Base-by-base conservation (phyloP, 2,329 filamentous ascomycete genomes). In the Alternaria dauci region DNA sequence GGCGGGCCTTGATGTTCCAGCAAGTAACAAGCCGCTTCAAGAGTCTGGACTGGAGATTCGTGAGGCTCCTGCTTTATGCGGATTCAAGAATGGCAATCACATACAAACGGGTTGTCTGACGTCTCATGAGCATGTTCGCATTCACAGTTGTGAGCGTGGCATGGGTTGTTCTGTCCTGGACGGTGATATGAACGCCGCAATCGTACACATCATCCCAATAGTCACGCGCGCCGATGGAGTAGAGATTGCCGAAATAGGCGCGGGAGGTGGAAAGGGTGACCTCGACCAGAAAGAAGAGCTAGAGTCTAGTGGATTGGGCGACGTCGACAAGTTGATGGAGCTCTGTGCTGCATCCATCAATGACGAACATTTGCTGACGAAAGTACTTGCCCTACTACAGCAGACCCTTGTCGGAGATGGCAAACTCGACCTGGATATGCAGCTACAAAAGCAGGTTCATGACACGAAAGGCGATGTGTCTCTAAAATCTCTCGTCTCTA, bases 111-210 rank as follows among this genome's bases (percentile, higher is more conserved):
- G 93, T 3, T 95, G 90, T 71, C 80, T 97, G 26, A 96, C 91
- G 0, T 80, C 81, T 0, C 82, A 89, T 25, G 76, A 85, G 25
- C 80, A 81, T 20, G 88, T 87, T 0, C 87, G 90, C 2, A 82
- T 98, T 7, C 94, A 98, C 76, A 96, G 92, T 71, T 97, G 94
- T 68, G 93, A 96, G 71, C 89, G 87, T 63, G 91, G 89, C 0
- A 87, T 85, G 60, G 83, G 84, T 23, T 93, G 90, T 67, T 71
- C 80, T 0, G 79, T 83, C 0, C 67, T 89, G 52, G 80, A 80
- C 38, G 74, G 82, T 80, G 67, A 82, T 74, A 7, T 74, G 79
- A 1, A 74, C 20, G 56, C 61, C 9, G 82, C 85, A 0, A 85
- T 91, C 0, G 89, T 97, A 7, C 89, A 86, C 72, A 94, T 97